Base-by-base conservation (phyloP, 305 asterid species). In the Fraxinus baroniana region DNA sequence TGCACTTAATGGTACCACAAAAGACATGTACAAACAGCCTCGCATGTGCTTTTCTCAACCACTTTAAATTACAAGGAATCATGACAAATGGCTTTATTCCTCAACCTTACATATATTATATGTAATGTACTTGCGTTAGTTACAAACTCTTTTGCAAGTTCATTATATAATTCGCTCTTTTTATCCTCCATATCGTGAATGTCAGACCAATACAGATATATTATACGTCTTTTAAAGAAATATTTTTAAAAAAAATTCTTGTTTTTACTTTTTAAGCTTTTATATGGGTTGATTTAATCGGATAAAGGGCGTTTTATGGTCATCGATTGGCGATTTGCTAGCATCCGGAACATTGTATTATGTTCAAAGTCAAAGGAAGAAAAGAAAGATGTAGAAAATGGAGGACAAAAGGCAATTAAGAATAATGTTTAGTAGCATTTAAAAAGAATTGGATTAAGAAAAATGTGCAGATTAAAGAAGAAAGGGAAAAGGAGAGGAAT, bases 401-500 rank as follows among this genome's bases (percentile, higher is more conserved):
- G 68, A 15, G 33, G 52, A 60, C 13, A 20, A 20, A 79, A 62
- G 64, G 30, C 28, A 62, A 62, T 13, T 35, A 62, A 28, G 18
- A 80, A 33, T 1, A 68, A 3, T 15, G n/a, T 35, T 35, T 17
- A 32, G 68, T 35, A 30, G 72, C 24, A 74, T 13, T 62, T 22
- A 20, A 35, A 35, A 12, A 24, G 41, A 36, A 1, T 36, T n/a
- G 68, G 82, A 83, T 79, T 60, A 83, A 81, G 7, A 4, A 52
- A 74, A 72, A 60, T 12, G 49, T 17, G n/a, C 39, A 78, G 28
- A 35, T 76, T 36, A 36, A 36, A 36, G 82, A 72, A 82, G 82
- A 72, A 82, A 83, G 81, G 85, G 81, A 18, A 37, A 82, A 79
- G 79, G 76, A 24, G 22, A 60, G 74, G 88, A 84, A 86, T 84